Conservation (phyloP, 257 asterid genomes). For the Mentha longifolia region DNA sequence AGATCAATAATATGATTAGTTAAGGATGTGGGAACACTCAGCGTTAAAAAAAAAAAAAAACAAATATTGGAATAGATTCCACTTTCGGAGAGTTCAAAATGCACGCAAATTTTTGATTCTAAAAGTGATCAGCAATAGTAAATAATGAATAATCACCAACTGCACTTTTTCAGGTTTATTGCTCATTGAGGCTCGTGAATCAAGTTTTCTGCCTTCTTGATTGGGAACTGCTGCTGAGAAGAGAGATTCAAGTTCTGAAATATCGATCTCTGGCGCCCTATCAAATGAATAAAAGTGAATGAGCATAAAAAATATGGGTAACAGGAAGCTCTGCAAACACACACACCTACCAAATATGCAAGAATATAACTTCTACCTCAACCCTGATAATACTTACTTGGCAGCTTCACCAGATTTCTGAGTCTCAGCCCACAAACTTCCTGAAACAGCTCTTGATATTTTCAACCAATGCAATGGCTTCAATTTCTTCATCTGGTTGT, state of each 20-base stretch:
- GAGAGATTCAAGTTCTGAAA: constrained; percentile 89
- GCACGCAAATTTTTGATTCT: neutral
- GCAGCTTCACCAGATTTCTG: constrained; percentile 85
- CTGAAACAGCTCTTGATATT: constrained; percentile 88
- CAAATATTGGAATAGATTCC: constrained; percentile 11
- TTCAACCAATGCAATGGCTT: constrained; percentile 96
- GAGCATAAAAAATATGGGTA: constrained; percentile 26
- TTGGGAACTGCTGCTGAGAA: constrained; percentile 82
- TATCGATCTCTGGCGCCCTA: constrained; percentile 96
- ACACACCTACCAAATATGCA: constrained; percentile 1
- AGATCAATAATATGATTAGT: constrained; percentile 10
- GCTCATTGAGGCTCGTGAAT: constrained; percentile 63
- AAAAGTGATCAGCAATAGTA: neutral
- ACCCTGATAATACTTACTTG: constrained; percentile 53
- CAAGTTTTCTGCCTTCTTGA: constrained; percentile 67
- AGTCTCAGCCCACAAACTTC: constrained; percentile 98
- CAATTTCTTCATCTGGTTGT: constrained; percentile 68
- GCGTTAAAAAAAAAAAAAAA: constrained; percentile 5
- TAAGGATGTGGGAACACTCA: constrained; percentile 8
- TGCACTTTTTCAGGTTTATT: constrained; percentile 88
- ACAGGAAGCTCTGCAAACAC: constrained; percentile 25
- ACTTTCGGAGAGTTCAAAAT: neutral
- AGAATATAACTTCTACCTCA: constrained; percentile 22
- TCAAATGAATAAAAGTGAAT: constrained; percentile 23
- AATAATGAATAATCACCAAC: constrained; percentile 56